Evolutionary conservation across 495 filamentous ascomycete species (phyloP).

Genomic region (Stereocaulon alpinum): DNA sequence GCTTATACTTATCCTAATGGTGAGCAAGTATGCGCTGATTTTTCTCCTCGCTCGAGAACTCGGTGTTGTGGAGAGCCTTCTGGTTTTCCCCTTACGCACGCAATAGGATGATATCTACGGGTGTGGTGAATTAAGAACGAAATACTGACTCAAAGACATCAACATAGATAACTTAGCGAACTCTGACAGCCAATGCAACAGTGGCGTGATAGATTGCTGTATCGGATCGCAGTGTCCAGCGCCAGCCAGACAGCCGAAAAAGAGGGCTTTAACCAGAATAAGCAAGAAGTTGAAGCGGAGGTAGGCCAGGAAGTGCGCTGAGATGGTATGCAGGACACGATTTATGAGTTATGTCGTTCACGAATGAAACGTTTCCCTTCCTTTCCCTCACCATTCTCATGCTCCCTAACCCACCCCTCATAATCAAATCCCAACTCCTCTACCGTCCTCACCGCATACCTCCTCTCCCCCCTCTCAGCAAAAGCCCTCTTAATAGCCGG

Average conservation of each 20-base stretch:
- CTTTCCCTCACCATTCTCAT: background rate
- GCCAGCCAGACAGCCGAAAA: slow-evolving; percentile 6
- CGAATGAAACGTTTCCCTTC: background rate
- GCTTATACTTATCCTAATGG: slow-evolving; percentile 24
- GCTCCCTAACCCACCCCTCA: slow-evolving; percentile 26
- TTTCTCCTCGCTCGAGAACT: too few relatives aligned
- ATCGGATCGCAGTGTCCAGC: slow-evolving; percentile 15
- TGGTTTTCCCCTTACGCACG: too few relatives aligned
- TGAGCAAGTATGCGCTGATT: background rate
- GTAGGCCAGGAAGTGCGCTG: too few relatives aligned
- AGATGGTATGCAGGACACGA: too few relatives aligned
- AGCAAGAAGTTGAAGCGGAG: background rate
- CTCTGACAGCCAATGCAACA: slow-evolving; percentile 16
- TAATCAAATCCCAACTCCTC: slow-evolving; percentile 53
- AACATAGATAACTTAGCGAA: slow-evolving; percentile 18
- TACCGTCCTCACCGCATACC: slow-evolving; percentile 35
- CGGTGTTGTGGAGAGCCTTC: too few relatives aligned
- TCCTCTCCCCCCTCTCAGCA: slow-evolving; percentile 35
- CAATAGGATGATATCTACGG: too few relatives aligned
- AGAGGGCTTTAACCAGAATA: background rate
- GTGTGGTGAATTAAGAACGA: too few relatives aligned
- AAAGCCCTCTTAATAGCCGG: slow-evolving; percentile 48
- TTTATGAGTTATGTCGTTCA: too few relatives aligned
- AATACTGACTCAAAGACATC: too few relatives aligned
- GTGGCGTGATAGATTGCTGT: slow-evolving; percentile 21